phyloP scores from a whole-genome alignment of 2,329 filamentous ascomycete genomes.

The Alternaria tenuissima region DNA sequence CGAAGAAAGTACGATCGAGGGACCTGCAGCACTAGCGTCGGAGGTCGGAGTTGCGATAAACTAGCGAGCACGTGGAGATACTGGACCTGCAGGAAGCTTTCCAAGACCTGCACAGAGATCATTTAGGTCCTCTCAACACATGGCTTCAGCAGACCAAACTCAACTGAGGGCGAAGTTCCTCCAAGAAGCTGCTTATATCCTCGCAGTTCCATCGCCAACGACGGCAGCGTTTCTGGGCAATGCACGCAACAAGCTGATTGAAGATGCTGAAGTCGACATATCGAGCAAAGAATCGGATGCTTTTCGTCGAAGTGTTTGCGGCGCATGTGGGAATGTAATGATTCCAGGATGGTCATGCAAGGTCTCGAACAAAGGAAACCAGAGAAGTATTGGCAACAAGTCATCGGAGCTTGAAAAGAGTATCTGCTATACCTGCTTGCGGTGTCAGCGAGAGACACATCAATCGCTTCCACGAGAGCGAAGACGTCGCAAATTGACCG shows the following conservation, averaged over 20 bases:
- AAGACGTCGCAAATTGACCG: constrained; percentile 31
- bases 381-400: constrained; percentile 10
- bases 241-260: constrained; percentile 37
- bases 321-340: constrained; percentile 49
- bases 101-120: constrained; percentile 13
- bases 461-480: constrained; percentile 24
- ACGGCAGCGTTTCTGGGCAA: constrained; percentile 44
- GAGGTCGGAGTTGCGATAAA: constrained; percentile 29
- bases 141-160: constrained; percentile 29
- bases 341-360: constrained; percentile 49
- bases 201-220: constrained; percentile 44
- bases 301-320: constrained; percentile 44
- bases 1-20: constrained; percentile 18
- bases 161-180: constrained; percentile 43
- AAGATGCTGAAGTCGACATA: constrained; percentile 37
- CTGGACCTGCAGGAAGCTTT: constrained; percentile 19
- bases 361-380: constrained; percentile 20
- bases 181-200: constrained; percentile 43
- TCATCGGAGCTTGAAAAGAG: constrained; percentile 26
- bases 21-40: constrained; percentile 35
- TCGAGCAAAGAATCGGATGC: constrained; percentile 41
- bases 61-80: constrained; percentile 16
- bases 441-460: constrained; percentile 45
- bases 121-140: constrained; percentile 19
- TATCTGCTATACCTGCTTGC: constrained; percentile 39